Evolutionary conservation across 2,329 filamentous ascomycete species (phyloP).

Genomic region (Botryotinia narcissicola): DNA sequence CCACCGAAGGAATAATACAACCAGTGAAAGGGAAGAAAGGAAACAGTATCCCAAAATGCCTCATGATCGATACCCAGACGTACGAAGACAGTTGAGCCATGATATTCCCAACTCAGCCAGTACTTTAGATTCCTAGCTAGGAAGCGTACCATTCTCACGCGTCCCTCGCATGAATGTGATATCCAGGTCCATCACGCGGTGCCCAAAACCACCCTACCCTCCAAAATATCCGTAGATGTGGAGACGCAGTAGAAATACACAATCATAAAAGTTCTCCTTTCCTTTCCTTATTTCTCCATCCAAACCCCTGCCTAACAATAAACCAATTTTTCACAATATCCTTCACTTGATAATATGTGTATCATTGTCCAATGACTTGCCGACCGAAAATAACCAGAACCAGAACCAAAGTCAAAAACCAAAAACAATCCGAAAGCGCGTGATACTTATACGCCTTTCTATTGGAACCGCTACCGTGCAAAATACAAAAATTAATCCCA

Average conservation of each 20-base stretch:
- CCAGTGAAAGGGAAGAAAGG: constrained; percentile 27
- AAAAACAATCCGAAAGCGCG: not conserved
- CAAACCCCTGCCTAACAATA: constrained; percentile 3
- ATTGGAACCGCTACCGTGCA: not conserved
- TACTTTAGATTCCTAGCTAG: not conserved
- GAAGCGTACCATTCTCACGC: constrained; percentile 1
- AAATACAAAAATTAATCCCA: constrained; percentile 5
- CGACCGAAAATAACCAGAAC: constrained; percentile 12
- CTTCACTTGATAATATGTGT: constrained; percentile 15
- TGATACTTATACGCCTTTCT: constrained; percentile 20
- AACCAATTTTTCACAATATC: constrained; percentile 13
- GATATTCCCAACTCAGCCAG: not conserved
- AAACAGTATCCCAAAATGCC: constrained; percentile 32
- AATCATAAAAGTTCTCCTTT: constrained; percentile 1
- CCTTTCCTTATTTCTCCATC: constrained; percentile 5
- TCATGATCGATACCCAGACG: constrained; percentile 7
- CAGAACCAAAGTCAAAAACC: not conserved
- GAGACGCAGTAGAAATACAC: constrained; percentile 20
- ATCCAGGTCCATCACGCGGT: constrained; percentile 18
- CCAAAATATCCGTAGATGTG: not conserved
- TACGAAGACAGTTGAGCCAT: constrained; percentile 3
- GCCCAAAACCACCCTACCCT: constrained; percentile 11
- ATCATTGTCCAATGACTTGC: constrained; percentile 5
- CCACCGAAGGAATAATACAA: not conserved
- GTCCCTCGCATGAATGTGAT: not conserved